A percentile compares a stretch with the other conserved stretches of the same genome.
These are phyloP conservation scores for Xylaria sp. DNA, from an alignment of 2,329 filamentous ascomycete genomes.

Conservation along the genomic window DNA sequence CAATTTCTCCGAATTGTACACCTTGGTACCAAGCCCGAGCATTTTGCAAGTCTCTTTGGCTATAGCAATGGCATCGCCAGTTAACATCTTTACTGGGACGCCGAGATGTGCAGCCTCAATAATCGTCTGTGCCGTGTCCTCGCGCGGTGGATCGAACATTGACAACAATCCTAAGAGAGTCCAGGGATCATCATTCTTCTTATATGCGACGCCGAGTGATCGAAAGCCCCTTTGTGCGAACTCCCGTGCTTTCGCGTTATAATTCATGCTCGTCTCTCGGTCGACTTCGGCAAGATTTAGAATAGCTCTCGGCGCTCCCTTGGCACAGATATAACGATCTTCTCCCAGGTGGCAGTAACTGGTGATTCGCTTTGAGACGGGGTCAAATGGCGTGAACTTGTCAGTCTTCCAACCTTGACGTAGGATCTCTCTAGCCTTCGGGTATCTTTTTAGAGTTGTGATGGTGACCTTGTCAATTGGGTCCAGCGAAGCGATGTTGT, in stretches of 20 bases:
- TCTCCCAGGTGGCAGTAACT: conserved; percentile 74
- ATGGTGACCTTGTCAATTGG: conserved; percentile 84
- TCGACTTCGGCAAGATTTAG: conserved; percentile 75
- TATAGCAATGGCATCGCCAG: conserved; percentile 82
- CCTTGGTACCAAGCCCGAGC: conserved; percentile 81
- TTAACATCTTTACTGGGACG: conserved; percentile 84
- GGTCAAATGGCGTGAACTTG: conserved; percentile 82
- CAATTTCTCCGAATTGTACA: conserved; percentile 82
- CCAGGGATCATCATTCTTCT: conserved; percentile 80
- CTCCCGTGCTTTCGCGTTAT: conserved; percentile 77
- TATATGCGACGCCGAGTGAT: conserved; percentile 80
- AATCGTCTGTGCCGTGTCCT: conserved; percentile 82
- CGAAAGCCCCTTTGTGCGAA: conserved; percentile 84
- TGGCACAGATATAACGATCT: conserved; percentile 77
- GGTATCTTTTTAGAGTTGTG: conserved; percentile 78
- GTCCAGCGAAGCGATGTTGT: conserved; percentile 82
- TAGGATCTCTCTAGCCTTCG: conserved; percentile 80
- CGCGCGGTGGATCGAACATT: conserved; percentile 83
- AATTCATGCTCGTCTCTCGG: conserved; percentile 71
- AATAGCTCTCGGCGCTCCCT: conserved; percentile 81
- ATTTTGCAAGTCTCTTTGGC: conserved; percentile 86
- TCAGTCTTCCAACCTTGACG: conserved; percentile 79
- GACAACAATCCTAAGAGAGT: conserved; percentile 79
- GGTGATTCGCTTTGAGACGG: conserved; percentile 82
- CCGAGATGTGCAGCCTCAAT: conserved; percentile 79